Evolutionary conservation across 176 grass and related monocot species (phyloP).

Genomic region (Thalia dealbata): DNA sequence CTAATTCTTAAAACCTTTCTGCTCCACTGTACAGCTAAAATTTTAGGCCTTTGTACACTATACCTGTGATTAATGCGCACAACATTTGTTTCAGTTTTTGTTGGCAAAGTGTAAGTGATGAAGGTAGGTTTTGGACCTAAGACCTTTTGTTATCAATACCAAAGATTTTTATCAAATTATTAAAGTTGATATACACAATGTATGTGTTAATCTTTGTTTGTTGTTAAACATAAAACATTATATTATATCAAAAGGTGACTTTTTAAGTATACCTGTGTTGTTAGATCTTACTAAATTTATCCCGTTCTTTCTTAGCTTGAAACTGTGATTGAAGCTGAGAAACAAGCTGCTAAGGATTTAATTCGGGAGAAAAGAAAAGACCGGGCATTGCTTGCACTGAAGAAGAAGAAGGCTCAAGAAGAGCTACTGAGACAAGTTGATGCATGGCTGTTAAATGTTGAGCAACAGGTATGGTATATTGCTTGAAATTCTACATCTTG

Average conservation of each 20-base stretch:
- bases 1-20: too few relatives aligned
- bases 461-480: constrained; percentile 52
- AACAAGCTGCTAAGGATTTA: constrained; percentile 72
- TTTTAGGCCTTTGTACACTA: too few relatives aligned
- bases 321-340: constrained; percentile 84
- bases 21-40: too few relatives aligned
- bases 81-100: too few relatives aligned
- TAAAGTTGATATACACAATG: too few relatives aligned
- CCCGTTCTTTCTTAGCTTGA: constrained; percentile 50
- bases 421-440: constrained; percentile 87
- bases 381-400: constrained; percentile 89
- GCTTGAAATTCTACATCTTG: neutral
- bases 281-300: constrained; percentile 16
- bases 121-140: too few relatives aligned
- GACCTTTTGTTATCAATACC: too few relatives aligned
- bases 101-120: too few relatives aligned
- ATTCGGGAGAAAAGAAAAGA: constrained; percentile 83
- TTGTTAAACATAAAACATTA: neutral
- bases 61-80: too few relatives aligned
- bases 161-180: too few relatives aligned
- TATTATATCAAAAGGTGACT: neutral
- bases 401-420: constrained; percentile 95
- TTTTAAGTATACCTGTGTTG: neutral
- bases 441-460: constrained; percentile 92
- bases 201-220: too few relatives aligned